phyloP scores from a whole-genome alignment of 2,329 filamentous ascomycete genomes.

The Cladosporium sp. region DNA sequence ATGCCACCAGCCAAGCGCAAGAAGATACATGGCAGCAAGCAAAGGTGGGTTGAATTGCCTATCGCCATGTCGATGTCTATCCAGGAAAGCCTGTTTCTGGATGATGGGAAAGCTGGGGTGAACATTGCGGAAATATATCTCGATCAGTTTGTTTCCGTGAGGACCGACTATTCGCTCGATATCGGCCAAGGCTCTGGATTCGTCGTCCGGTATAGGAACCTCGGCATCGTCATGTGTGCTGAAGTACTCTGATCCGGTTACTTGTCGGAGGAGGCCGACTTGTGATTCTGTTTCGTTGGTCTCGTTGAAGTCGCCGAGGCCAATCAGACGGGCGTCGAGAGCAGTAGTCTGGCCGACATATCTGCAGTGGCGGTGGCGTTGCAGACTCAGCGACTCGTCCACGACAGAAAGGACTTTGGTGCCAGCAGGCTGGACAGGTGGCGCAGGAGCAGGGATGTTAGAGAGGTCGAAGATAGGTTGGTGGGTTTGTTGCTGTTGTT shows the following conservation, averaged over 20 bases:
- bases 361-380: slow-evolving; percentile 76
- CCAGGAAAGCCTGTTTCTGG: slow-evolving; percentile 76
- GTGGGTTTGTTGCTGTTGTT: slow-evolving; percentile 12
- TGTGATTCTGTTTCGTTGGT: slow-evolving; percentile 78
- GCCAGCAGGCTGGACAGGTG: slow-evolving; percentile 26
- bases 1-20: slow-evolving; percentile 88
- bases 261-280: slow-evolving; percentile 65
- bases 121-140: slow-evolving; percentile 78
- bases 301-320: slow-evolving; percentile 76
- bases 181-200: slow-evolving; percentile 66
- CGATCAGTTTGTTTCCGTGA: slow-evolving; percentile 74
- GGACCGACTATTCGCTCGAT: slow-evolving; percentile 76
- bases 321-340: slow-evolving; percentile 81
- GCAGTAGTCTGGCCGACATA: slow-evolving; percentile 83
- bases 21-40: slow-evolving; percentile 77
- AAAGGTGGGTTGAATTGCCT: slow-evolving; percentile 75
- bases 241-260: slow-evolving; percentile 77
- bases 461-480: slow-evolving; percentile 17
- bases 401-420: slow-evolving; percentile 39
- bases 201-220: slow-evolving; percentile 71
- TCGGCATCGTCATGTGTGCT: slow-evolving; percentile 74
- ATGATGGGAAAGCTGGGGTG: slow-evolving; percentile 82
- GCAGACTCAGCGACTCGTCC: slow-evolving; percentile 65
- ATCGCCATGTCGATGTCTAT: slow-evolving; percentile 73
- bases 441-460: slow-evolving; percentile 6